Evolutionary conservation across 306 rosid species (phyloP).

Genomic region (Castanopsis chinensis): DNA sequence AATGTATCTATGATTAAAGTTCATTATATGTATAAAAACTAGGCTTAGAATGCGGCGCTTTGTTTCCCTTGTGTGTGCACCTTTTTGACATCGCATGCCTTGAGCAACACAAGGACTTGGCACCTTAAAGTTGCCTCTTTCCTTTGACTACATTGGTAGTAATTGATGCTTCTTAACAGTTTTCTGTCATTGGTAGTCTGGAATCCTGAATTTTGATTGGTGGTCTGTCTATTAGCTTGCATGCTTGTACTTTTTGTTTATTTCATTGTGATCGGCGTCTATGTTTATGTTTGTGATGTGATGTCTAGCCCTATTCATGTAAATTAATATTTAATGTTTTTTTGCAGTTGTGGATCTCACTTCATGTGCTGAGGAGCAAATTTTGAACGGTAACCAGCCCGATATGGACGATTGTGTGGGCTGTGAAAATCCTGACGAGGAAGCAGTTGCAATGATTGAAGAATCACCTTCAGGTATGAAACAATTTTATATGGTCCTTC

Average conservation of each 20-base stretch:
- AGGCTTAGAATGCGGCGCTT: too few relatives aligned
- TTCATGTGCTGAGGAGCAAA: slow-evolving; percentile 72
- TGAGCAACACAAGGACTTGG: too few relatives aligned
- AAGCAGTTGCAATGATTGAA: slow-evolving; percentile 78
- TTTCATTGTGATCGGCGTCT: not conserved
- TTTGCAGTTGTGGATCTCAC: slow-evolving; percentile 56
- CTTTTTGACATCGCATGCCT: too few relatives aligned
- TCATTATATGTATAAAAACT: too few relatives aligned
- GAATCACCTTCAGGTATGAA: slow-evolving; percentile 70
- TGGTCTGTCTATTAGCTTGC: not conserved
- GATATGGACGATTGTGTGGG: slow-evolving; percentile 72
- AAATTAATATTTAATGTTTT: slow-evolving; percentile 6
- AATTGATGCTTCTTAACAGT: not conserved
- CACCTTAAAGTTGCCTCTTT: too few relatives aligned
- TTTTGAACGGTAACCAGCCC: slow-evolving; percentile 68
- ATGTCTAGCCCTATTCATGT: slow-evolving; percentile 2
- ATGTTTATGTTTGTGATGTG: not conserved
- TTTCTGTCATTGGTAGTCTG: not conserved
- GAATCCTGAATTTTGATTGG: not conserved
- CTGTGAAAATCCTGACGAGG: slow-evolving; percentile 76
- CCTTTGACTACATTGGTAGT: not conserved
- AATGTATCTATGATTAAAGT: too few relatives aligned
- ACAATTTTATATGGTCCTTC: slow-evolving; percentile 9
- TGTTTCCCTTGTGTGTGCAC: too few relatives aligned
- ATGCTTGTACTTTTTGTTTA: not conserved